Evolutionary conservation across 805 yeast genomes (phyloP), one percentile per base, ranked within the genome.

Genomic region (Starmerella roubikii): DNA sequence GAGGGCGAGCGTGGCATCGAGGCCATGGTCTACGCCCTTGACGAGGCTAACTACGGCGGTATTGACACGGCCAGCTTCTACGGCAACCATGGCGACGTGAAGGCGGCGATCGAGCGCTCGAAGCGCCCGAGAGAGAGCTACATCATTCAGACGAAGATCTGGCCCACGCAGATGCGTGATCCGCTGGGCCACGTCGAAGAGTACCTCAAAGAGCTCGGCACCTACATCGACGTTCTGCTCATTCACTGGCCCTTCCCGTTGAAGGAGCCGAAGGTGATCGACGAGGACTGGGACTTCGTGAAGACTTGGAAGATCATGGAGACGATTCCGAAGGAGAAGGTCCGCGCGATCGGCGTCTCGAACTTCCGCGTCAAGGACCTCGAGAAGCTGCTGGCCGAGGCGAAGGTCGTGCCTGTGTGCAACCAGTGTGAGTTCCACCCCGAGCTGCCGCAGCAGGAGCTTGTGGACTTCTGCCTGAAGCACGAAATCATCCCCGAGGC

Each of bases 351-450:
- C 55, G 91, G 91, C 45, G 80, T 80, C 21, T 76, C 83, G 17
- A 80, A 80, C 60, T 72, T 74, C 52, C 67, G 78, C 13, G 54
- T 66, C 18, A 65, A 63, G 45, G 68, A 72, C 43, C 54, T 77
- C 41, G 61, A 66, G 39, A 63, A 56, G 32, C 62, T 80, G 45
- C 60, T 80, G 39, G 37, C 28, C 9, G 43, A 45, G 18, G 69
- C 70, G 38, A 70, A 58, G 22, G 57, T 71, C 32, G 67, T 64
- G 15, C 93, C 93, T 10, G 83, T 71, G 13, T 72, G 66, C 18
- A 73, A 76, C 59, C 93, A 82, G 62, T 66, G 78, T 41, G 93
- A 82, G 61, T 59, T 73, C 40, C 91, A 81, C 57, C 85, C 85
- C 35, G 66, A 67, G 46, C 65, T 76, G 39, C 82, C 82, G 27